phyloP scores from a whole-genome alignment of 805 yeast species.

The Candida andamanensis region DNA sequence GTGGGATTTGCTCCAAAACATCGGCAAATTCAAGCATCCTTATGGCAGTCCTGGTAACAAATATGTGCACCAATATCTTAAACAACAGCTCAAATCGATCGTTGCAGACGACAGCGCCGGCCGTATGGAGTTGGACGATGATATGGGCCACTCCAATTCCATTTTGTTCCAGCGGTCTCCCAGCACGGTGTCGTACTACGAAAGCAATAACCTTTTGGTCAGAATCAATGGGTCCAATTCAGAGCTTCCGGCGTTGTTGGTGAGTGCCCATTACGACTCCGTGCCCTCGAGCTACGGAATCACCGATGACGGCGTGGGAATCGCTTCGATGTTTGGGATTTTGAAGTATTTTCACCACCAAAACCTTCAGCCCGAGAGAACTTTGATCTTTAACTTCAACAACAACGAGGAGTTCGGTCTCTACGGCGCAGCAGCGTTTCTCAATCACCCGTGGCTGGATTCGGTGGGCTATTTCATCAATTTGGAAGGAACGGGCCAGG shows the following conservation, averaged over 20 bases:
- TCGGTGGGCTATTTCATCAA: slow-evolving; percentile 64
- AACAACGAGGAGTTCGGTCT: slow-evolving; percentile 88
- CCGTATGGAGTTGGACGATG: slow-evolving; percentile 36
- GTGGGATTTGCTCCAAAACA: slow-evolving; percentile 70
- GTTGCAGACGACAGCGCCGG: slow-evolving; percentile 17
- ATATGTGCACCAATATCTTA: slow-evolving; percentile 64
- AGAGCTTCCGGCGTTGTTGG: slow-evolving; percentile 57
- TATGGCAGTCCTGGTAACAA: slow-evolving; percentile 75
- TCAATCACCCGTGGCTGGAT: slow-evolving; percentile 67
- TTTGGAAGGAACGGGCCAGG: slow-evolving; percentile 90
- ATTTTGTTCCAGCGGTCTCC: slow-evolving; percentile 49
- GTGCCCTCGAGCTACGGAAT: slow-evolving; percentile 86
- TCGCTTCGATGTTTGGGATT: slow-evolving; percentile 73
- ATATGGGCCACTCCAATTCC: slow-evolving; percentile 38
- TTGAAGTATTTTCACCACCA: slow-evolving; percentile 40
- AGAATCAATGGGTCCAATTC: slow-evolving; percentile 62
- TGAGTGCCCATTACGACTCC: slow-evolving; percentile 86
- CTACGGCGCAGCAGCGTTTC: slow-evolving; percentile 71
- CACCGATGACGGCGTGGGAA: slow-evolving; percentile 90
- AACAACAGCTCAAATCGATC: slow-evolving; percentile 37
- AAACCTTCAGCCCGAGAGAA: slow-evolving; percentile 56
- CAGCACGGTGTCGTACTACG: slow-evolving; percentile 62
- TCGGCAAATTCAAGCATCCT: slow-evolving; percentile 69
- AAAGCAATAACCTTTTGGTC: slow-evolving; percentile 75
- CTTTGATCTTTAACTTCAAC: slow-evolving; percentile 79